Evolutionary conservation across 805 yeast species (phyloP).

Genomic region (Ogataea allantospora): DNA sequence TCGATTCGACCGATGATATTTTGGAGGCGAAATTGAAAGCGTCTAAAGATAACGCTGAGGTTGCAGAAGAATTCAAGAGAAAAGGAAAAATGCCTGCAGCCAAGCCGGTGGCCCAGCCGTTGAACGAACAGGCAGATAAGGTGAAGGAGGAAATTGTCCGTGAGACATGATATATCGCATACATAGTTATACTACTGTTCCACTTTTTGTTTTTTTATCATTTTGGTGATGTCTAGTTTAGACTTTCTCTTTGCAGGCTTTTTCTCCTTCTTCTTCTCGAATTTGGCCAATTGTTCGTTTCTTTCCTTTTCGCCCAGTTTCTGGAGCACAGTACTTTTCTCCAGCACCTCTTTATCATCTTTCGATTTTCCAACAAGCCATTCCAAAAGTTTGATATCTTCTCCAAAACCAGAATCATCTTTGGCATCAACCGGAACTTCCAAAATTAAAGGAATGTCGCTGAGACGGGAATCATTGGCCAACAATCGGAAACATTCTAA

Average conservation of each 20-base stretch:
- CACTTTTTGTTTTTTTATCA: slow-evolving; percentile 25
- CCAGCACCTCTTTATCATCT: slow-evolving; percentile 55
- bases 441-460: slow-evolving; percentile 71
- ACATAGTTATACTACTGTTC: slow-evolving; percentile 5
- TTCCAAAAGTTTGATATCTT: slow-evolving; percentile 78
- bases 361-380: slow-evolving; percentile 63
- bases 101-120: slow-evolving; percentile 29
- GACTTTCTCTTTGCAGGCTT: slow-evolving; percentile 39
- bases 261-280: slow-evolving; percentile 56
- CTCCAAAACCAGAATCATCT: slow-evolving; percentile 67
- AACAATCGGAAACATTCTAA: slow-evolving; percentile 77
- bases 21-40: slow-evolving; percentile 17
- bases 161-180: background rate
- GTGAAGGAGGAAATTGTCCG: slow-evolving; percentile 13
- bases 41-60: slow-evolving; percentile 19
- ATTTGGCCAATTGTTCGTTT: slow-evolving; percentile 63
- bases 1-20: no score
- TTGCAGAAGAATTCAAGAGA: slow-evolving; percentile 26
- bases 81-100: slow-evolving; percentile 26
- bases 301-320: slow-evolving; percentile 67
- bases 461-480: slow-evolving; percentile 64
- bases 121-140: slow-evolving; percentile 26
- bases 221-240: slow-evolving; percentile 22
- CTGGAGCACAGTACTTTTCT: slow-evolving; percentile 48
- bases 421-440: slow-evolving; percentile 77